These are phyloP conservation scores for Diplodia seriata DNA, from an alignment of 2,329 filamentous ascomycete genomes.

Conservation along the genomic window DNA sequence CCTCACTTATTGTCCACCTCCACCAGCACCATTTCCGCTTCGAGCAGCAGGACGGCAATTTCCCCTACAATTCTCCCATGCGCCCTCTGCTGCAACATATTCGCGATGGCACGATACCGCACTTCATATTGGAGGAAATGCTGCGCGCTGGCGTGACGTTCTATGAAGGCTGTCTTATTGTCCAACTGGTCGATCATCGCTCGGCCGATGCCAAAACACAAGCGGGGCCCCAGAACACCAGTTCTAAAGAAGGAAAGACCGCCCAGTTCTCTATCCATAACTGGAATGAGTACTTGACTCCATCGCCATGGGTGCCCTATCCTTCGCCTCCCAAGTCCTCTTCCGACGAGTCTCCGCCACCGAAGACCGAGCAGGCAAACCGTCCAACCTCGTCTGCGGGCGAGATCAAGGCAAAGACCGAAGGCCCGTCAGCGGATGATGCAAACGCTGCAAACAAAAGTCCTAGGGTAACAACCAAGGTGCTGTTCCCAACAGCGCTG, in stretches of 20 bases:
- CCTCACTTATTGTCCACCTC: slow-evolving; percentile 86
- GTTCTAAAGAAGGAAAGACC: slow-evolving; percentile 65
- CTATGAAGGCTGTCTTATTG: slow-evolving; percentile 94
- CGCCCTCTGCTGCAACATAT: slow-evolving; percentile 79
- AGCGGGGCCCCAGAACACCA: slow-evolving; percentile 52
- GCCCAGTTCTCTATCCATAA: slow-evolving; percentile 88
- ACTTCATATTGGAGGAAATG: slow-evolving; percentile 85
- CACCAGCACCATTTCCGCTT: slow-evolving; percentile 82
- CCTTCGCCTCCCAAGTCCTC: slow-evolving; percentile 47
- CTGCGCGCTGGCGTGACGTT: slow-evolving; percentile 75
- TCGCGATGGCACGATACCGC: slow-evolving; percentile 77
- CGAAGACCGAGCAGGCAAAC: slow-evolving; percentile 37
- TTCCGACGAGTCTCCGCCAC: slow-evolving; percentile 36
- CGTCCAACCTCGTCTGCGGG: slow-evolving; percentile 39
- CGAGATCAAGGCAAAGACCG: slow-evolving; percentile 36
- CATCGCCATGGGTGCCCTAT: slow-evolving; percentile 82
- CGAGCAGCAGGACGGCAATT: slow-evolving; percentile 91
- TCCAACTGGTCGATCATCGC: slow-evolving; percentile 90
- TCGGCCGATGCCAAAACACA: slow-evolving; percentile 65
- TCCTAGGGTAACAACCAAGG: slow-evolving; percentile 63
- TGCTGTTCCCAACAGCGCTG: slow-evolving; percentile 82
- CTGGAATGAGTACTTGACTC: slow-evolving; percentile 87
- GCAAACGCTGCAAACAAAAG: slow-evolving; percentile 54
- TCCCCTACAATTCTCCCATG: slow-evolving; percentile 93
- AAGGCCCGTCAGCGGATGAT: background rate